phyloP scores from a whole-genome alignment of 2,329 filamentous ascomycete genomes.

The Lachnellula subtilissima region DNA sequence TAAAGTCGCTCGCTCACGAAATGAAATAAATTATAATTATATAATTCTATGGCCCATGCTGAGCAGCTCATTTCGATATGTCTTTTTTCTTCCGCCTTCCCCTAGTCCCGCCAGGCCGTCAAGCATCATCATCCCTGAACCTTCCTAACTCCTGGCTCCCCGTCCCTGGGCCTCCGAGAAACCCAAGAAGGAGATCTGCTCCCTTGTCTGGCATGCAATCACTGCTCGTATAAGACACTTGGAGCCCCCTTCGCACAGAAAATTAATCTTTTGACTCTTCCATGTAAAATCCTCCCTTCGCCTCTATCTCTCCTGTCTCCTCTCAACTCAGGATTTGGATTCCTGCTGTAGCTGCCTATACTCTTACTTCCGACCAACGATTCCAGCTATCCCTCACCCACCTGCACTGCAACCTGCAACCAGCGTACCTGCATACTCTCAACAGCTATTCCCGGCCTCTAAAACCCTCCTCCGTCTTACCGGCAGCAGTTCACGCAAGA shows the following conservation, averaged over 20 bases:
- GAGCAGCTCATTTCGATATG: slow-evolving; percentile 27
- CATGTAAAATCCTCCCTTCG: slow-evolving; percentile 11
- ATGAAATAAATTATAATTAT: background rate
- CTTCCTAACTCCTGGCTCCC: slow-evolving; percentile 3
- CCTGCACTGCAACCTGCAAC: background rate
- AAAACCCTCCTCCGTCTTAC: slow-evolving; percentile 12
- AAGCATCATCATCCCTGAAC: slow-evolving; percentile 19
- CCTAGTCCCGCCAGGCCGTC: slow-evolving; percentile 24
- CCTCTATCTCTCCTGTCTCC: background rate
- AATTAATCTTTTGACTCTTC: slow-evolving; percentile 15
- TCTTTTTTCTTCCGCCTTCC: slow-evolving; percentile 27
- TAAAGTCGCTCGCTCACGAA: background rate
- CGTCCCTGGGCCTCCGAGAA: slow-evolving; percentile 15
- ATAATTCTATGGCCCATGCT: slow-evolving; percentile 5
- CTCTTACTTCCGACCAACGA: background rate
- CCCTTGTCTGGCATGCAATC: slow-evolving; percentile 27
- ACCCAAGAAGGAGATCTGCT: slow-evolving; percentile 21
- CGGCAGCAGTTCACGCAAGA: slow-evolving; percentile 21
- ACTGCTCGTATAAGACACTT: slow-evolving; percentile 28
- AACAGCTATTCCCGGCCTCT: background rate
- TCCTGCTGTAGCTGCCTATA: slow-evolving; percentile 1
- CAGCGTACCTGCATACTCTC: background rate
- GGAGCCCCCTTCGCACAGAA: slow-evolving; percentile 24
- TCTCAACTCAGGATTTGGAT: background rate
- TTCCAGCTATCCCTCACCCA: slow-evolving; percentile 1